Conservation (phyloP, 345 rosid genomes). For the Luvunga scandens region DNA sequence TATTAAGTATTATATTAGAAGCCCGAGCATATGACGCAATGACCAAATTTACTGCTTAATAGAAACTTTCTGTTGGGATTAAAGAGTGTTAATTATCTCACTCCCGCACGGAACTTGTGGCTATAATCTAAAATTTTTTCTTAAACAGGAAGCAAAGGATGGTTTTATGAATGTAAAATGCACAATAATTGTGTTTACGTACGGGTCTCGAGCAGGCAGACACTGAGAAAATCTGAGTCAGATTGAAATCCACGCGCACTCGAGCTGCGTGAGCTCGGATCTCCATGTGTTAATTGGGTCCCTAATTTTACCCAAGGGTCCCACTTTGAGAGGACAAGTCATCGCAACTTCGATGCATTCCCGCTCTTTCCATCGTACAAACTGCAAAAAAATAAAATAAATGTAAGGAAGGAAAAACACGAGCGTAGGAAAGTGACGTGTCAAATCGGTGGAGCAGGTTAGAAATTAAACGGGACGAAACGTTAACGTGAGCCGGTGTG, state of each 20-base stretch:
- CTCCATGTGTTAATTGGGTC: background rate
- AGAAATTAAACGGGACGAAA: background rate
- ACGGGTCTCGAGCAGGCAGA: background rate
- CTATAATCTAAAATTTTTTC: background rate
- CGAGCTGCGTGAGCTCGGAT: constrained; percentile 4
- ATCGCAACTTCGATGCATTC: constrained; percentile 6
- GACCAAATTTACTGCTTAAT: too few relatives aligned
- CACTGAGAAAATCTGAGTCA: background rate
- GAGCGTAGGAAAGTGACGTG: constrained; percentile 7
- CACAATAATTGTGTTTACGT: background rate
- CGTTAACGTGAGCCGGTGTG: constrained; percentile 8
- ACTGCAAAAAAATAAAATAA: background rate
- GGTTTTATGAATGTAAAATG: background rate
- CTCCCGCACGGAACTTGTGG: too few relatives aligned
- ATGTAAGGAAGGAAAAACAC: background rate
- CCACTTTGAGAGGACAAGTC: constrained; percentile 28
- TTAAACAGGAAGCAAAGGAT: background rate
- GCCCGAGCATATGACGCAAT: too few relatives aligned
- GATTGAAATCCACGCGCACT: constrained; percentile 16
- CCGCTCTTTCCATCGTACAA: constrained; percentile 17
- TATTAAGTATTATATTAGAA: too few relatives aligned
- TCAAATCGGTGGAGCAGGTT: background rate
- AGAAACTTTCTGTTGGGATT: too few relatives aligned
- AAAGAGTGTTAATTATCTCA: too few relatives aligned
- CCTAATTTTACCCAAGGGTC: background rate